Evolutionary conservation across 1,284 basidiomycete genomes (phyloP).

Genomic region (Moesziomyces antarcticus): DNA sequence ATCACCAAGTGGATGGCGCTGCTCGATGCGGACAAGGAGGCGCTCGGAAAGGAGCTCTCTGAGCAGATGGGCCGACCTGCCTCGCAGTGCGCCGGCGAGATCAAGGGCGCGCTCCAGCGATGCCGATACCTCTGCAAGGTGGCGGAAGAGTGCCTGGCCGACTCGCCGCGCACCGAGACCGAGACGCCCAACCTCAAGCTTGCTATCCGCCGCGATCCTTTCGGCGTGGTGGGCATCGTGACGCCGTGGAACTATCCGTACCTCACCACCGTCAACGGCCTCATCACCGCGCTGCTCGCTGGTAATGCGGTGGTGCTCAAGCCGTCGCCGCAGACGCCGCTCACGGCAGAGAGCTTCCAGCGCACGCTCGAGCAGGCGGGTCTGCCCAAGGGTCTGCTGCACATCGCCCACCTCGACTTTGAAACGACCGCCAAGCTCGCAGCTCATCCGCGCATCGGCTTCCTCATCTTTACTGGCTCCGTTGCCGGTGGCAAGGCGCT

Average conservation of each 20-base stretch:
- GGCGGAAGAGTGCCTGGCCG: conserved; percentile 79
- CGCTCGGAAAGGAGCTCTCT: conserved; percentile 80
- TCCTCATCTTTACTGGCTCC: conserved; percentile 90
- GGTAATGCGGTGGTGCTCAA: conserved; percentile 91
- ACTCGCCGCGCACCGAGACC: conserved; percentile 78
- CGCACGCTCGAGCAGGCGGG: conserved; percentile 78
- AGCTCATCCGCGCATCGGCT: conserved; percentile 77
- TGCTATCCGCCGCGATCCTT: conserved; percentile 81
- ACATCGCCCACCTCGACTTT: conserved; percentile 82
- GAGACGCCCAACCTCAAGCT: conserved; percentile 84
- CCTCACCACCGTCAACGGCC: conserved; percentile 76
- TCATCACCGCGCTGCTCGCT: conserved; percentile 71
- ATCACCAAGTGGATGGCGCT: conserved; percentile 77
- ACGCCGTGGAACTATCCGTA: conserved; percentile 85
- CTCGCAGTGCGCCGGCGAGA: conserved; percentile 80
- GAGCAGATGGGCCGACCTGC: conserved; percentile 87
- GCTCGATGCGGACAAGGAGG: conserved; percentile 76
- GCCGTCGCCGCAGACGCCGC: conserved; percentile 92
- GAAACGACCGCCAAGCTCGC: conserved; percentile 76
- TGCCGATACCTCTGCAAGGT: conserved; percentile 86
- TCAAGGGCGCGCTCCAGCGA: conserved; percentile 82
- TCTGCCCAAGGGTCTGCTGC: conserved; percentile 79
- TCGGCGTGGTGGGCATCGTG: conserved; percentile 88
- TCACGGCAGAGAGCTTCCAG: conserved; percentile 83
- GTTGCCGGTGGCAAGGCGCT: conserved; percentile 76